These are phyloP conservation scores for Vicia faba DNA, from an alignment of 306 rosid genomes.

Conservation along the genomic window DNA sequence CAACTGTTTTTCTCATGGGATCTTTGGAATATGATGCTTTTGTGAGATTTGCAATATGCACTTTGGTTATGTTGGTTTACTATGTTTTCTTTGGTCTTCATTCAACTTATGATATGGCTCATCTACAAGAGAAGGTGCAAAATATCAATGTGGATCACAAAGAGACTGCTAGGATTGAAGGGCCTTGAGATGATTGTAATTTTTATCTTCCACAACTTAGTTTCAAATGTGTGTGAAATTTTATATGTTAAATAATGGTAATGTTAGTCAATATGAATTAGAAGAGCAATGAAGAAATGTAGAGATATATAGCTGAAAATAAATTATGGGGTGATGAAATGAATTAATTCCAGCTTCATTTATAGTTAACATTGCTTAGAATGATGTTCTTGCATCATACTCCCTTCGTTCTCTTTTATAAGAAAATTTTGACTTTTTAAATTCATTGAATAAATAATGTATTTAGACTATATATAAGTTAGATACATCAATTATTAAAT, in stretches of 20 bases:
- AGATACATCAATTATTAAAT: too few species aligned
- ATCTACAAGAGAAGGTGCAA: constrained; percentile 45
- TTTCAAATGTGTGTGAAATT: constrained; percentile 7
- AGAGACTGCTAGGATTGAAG: constrained; percentile 41
- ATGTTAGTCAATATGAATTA: background rate
- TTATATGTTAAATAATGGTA: background rate
- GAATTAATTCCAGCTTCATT: too few species aligned
- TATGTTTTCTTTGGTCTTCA: constrained; percentile 76
- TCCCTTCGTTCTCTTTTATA: too few species aligned
- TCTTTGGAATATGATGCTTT: constrained; percentile 56
- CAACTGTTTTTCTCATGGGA: constrained; percentile 76
- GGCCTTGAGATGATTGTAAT: constrained; percentile 42
- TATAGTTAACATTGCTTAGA: too few species aligned
- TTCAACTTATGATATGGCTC: constrained; percentile 82
- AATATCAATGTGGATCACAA: constrained; percentile 25
- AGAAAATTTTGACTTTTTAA: too few species aligned
- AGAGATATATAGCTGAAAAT: background rate
- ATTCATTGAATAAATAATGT: too few species aligned
- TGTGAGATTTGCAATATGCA: constrained; percentile 71
- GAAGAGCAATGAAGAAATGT: background rate
- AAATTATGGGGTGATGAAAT: background rate
- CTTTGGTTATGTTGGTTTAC: constrained; percentile 58
- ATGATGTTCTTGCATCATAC: too few species aligned
- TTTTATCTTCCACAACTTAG: constrained; percentile 1
- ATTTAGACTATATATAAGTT: too few species aligned